Base-by-base conservation (phyloP, 140 eudicot species). In the Flaveria floridana region DNA sequence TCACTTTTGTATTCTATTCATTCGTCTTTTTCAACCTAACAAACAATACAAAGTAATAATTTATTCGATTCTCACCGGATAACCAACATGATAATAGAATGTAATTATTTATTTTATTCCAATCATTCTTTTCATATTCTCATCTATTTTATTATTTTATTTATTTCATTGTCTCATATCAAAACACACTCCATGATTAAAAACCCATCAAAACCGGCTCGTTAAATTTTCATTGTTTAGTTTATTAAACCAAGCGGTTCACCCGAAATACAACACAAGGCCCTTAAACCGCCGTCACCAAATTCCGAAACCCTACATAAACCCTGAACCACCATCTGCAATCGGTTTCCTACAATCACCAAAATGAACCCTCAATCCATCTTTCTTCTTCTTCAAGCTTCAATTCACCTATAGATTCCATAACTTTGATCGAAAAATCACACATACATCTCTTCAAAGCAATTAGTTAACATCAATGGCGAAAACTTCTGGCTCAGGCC, bases 221-320 rank as follows among this genome's bases (percentile, higher is more conserved):
- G 34, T 28, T 28, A 28, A 34, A 6, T 34, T 34, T 5, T 34
- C 41, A 0, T 6, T 34, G 7, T 34, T 34, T 5, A 34, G 41
- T 34, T 9, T 0, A 44, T 23, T 26, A 46, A 68, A 23, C 15
- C 21, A 16, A 34, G 6, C 44, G 47, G 79, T 26, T 65, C 18
- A 75, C 65, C 79, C 74, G 57, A 59, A 44, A 2, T 73, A 3
- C 3, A 55, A 19, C 62, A 2, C 26, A 55, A 44, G 21, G 59
- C 9, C 21, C 59, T 7, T 16, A 19, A 52, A 55, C 62, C 68
- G 68, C 44, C 68, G 68, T 62, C 47, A 76, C 21, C 56, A 75
- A 75, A 56, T 65, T 7, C 61, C 11, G 51, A 86, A 89, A 89
- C 96, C 96, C 93, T 89, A 89, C 96, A 80, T 78, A 89, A 89